Conservation (phyloP, 106 monocot genomes). For the Platanthera guangdongensis region DNA sequence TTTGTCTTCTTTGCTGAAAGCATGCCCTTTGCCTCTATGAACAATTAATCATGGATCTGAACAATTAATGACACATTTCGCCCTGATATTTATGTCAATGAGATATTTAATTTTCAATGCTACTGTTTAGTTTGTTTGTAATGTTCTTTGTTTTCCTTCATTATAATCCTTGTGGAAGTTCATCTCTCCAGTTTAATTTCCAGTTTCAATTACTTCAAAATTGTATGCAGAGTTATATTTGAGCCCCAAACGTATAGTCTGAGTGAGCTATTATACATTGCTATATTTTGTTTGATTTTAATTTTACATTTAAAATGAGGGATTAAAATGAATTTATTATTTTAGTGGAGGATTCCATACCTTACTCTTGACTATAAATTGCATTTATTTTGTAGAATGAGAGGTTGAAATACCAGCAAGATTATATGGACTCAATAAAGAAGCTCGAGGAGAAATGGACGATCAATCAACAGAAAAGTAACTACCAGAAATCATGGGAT, state of each 20-base stretch:
- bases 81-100: neutral
- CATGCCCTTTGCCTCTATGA: neutral
- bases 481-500: slow-evolving; percentile 17
- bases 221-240: neutral
- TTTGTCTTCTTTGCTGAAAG: neutral
- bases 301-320: neutral
- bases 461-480: slow-evolving; percentile 32
- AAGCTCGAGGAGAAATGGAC: slow-evolving; percentile 69
- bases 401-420: slow-evolving; percentile 52
- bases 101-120: neutral
- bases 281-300: neutral
- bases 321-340: neutral
- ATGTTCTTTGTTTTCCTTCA: neutral
- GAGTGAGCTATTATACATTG: neutral
- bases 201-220: neutral
- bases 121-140: neutral
- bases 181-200: neutral
- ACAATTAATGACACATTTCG: neutral
- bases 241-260: neutral
- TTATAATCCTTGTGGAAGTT: neutral
- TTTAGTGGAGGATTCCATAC: neutral
- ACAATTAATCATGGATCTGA: neutral
- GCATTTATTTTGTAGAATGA: slow-evolving; percentile 30
- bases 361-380: neutral
- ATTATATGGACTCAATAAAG: slow-evolving; percentile 68